Percentiles rank a stretch among this genome's conserved stretches.
phyloP scores from a whole-genome alignment of 2,329 filamentous ascomycete species.

The Clonostachys chloroleuca region DNA sequence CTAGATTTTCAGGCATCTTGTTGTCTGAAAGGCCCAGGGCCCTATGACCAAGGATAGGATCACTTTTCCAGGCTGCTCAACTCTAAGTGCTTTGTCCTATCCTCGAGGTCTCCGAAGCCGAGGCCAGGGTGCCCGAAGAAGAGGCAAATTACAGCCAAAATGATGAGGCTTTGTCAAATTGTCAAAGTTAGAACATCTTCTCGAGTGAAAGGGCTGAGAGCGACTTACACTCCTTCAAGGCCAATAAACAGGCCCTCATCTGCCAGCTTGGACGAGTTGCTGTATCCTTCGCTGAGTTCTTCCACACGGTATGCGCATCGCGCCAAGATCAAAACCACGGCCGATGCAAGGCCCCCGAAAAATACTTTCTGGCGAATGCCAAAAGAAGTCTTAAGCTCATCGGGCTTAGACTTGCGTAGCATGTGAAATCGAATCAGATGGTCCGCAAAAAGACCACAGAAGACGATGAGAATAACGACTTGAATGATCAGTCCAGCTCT shows the following conservation, averaged over 20 bases:
- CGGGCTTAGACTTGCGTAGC: slow-evolving; percentile 28
- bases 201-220: no score
- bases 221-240: slow-evolving; percentile 37
- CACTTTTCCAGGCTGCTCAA: no score
- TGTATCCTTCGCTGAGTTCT: slow-evolving; percentile 61
- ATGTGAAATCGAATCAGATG: slow-evolving; percentile 45
- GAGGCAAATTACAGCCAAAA: slow-evolving; percentile 26
- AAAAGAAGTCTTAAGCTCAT: slow-evolving; percentile 10
- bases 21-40: no score
- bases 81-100: no score
- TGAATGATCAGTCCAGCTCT: slow-evolving; percentile 55
- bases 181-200: no score
- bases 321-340: slow-evolving; percentile 56
- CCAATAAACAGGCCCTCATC: slow-evolving; percentile 47
- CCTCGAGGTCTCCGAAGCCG: slow-evolving; percentile 15
- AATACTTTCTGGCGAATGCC: slow-evolving; percentile 34
- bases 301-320: slow-evolving; percentile 62
- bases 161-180: slow-evolving; percentile 14
- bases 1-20: no score
- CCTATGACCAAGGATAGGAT: no score
- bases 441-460: slow-evolving; percentile 41
- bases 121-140: slow-evolving; percentile 35
- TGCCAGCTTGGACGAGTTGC: slow-evolving; percentile 43
- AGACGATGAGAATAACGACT: slow-evolving; percentile 48
- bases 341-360: slow-evolving; percentile 43